Evolutionary conservation across 2,329 filamentous ascomycete species (phyloP).

Genomic region (Cercospora canescens): DNA sequence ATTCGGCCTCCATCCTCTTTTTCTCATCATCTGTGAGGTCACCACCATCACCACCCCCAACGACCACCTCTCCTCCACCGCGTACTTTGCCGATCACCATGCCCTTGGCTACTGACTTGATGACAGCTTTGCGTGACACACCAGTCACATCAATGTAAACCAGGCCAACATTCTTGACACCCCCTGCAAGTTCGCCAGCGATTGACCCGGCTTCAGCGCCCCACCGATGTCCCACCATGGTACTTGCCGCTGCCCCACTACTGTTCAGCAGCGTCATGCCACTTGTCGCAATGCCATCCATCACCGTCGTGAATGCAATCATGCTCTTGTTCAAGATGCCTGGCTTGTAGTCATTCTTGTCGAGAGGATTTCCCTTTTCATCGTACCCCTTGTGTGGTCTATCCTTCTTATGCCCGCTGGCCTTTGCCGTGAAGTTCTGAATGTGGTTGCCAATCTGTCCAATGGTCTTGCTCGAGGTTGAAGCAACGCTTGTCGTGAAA

Average conservation of each 20-base stretch:
- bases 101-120: constrained; percentile 94
- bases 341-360: constrained; percentile 69
- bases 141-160: constrained; percentile 97
- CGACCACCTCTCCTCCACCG: constrained; percentile 70
- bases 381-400: constrained; percentile 62
- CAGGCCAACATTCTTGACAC: constrained; percentile 92
- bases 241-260: constrained; percentile 75
- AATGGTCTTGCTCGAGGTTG: constrained; percentile 80
- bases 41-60: constrained; percentile 65
- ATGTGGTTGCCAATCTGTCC: constrained; percentile 80
- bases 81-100: constrained; percentile 86
- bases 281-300: constrained; percentile 88
- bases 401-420: constrained; percentile 63
- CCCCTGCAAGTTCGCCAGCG: constrained; percentile 73
- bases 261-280: constrained; percentile 75
- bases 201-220: constrained; percentile 81
- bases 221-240: constrained; percentile 86
- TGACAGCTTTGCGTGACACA: constrained; percentile 81
- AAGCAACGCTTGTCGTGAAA: constrained; percentile 77
- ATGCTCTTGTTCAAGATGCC: constrained; percentile 92
- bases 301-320: constrained; percentile 93
- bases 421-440: constrained; percentile 81
- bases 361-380: constrained; percentile 64
- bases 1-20: constrained; percentile 26
- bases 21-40: constrained; percentile 42